Conservation (phyloP, 345 rosid species). For the Populus deltoides region DNA sequence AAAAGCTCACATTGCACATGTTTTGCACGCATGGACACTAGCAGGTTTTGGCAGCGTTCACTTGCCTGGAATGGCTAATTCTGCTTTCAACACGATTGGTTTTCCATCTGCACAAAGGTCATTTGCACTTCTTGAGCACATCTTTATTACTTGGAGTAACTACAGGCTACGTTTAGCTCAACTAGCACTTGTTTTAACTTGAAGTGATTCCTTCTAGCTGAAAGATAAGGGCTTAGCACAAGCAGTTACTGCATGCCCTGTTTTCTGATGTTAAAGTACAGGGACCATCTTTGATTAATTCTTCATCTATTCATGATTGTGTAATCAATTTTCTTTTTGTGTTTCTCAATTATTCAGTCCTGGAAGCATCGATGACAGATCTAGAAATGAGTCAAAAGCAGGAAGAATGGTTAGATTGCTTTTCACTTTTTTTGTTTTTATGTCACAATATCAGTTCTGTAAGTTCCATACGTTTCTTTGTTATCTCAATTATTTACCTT, state of each 20-base stretch:
- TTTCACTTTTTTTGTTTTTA: slow-evolving; percentile 3
- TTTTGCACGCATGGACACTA: slow-evolving; percentile 93
- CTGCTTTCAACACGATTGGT: slow-evolving; percentile 84
- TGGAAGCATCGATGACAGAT: slow-evolving; percentile 43
- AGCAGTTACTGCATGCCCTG: slow-evolving; percentile 36
- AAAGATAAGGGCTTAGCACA: slow-evolving; percentile 35
- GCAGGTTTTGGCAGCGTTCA: slow-evolving; percentile 96
- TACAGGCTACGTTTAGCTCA: slow-evolving; percentile 33
- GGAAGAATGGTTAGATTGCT: slow-evolving; percentile 46
- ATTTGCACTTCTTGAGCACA: slow-evolving; percentile 84
- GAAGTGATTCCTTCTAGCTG: slow-evolving; percentile 26
- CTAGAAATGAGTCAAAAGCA: slow-evolving; percentile 36
- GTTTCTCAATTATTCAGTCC: slow-evolving; percentile 41
- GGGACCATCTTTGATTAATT: slow-evolving; percentile 19
- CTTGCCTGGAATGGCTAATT: slow-evolving; percentile 83
- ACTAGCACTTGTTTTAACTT: slow-evolving; percentile 36
- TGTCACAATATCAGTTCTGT: neutral
- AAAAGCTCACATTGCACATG: slow-evolving; percentile 87
- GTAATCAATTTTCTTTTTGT: slow-evolving; percentile 12
- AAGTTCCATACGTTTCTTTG: neutral
- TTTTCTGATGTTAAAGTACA: slow-evolving; percentile 27
- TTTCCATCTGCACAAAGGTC: slow-evolving; percentile 96
- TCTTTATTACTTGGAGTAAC: slow-evolving; percentile 33
- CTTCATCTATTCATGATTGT: neutral
- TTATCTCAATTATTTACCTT: neutral